Evolutionary conservation across 1,284 basidiomycete species (phyloP), one percentile per base, ranked within the genome.

Genomic region (Coriolopsis trogii): DNA sequence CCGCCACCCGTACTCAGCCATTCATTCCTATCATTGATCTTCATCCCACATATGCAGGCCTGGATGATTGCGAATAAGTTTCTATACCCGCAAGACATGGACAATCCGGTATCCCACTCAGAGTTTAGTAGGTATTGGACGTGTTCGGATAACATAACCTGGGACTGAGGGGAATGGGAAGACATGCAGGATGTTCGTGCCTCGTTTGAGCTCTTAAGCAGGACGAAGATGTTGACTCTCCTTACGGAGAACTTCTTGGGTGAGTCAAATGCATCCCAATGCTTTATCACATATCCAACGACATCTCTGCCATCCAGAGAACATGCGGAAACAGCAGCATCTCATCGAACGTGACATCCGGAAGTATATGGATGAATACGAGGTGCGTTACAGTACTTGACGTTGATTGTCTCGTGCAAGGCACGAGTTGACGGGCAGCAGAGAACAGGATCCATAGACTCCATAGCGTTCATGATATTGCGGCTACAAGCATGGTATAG

Each of bases 161-260:
- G 41, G 8, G 6, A n/a, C 51, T 46, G 18, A 53, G 20, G 12
- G 42, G 24, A 31, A 38, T 40, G 30, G 30, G 45, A 62, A 87
- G 85, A 80, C 62, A 70, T 76, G 60, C 71, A 73, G 21, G 65
- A 70, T 29, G 73, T 85, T 7, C 74, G 74, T 41, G 68, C 69
- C 15, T 82, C 86, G 7, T 80, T 87, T 56, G 79, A 77, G 37
- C 57, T 77, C 9, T 69, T 89, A 33, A 80, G 78, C 55, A 75
- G 77, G 53, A 76, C 77, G 41, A 76, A 80, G 58, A 77, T 80
- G 67, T 65, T 89, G 20, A 79, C 85, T 8, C 75, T 79, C 41
- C 70, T 89, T 48, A 68, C 89, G 24, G 87, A 90, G 62, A 78
- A 77, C 9, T 88, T 87, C 63, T 73, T 87, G 30, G 83, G 87